Percentiles rank a stretch among this genome's conserved stretches.
phyloP scores from a whole-genome alignment of 2,329 filamentous ascomycete genomes.

The Penicillium sp. region DNA sequence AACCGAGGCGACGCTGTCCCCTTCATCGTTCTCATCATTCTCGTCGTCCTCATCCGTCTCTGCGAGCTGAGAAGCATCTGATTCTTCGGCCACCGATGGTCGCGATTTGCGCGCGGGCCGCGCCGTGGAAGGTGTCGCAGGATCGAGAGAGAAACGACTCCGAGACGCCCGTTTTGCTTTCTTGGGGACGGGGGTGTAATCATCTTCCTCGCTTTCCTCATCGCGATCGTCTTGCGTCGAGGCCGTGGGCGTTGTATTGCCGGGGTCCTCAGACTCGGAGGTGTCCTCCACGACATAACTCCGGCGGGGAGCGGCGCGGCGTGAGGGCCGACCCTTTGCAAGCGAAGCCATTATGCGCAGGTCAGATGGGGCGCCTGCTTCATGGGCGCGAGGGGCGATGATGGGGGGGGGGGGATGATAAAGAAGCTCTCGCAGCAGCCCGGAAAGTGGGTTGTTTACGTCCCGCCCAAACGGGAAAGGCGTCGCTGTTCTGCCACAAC shows the following conservation, averaged over 20 bases:
- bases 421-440: constrained; percentile 2
- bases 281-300: constrained; percentile 72
- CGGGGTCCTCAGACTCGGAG: constrained; percentile 68
- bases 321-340: constrained; percentile 53
- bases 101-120: constrained; percentile 36
- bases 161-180: constrained; percentile 58
- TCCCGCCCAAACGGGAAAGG: constrained; percentile 35
- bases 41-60: constrained; percentile 50
- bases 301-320: constrained; percentile 62
- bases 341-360: constrained; percentile 39
- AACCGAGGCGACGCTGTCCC: constrained; percentile 33
- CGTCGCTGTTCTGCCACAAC: constrained; percentile 35
- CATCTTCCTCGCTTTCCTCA: constrained; percentile 70
- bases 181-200: constrained; percentile 72
- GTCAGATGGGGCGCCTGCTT: constrained; percentile 20
- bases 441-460: constrained; percentile 42
- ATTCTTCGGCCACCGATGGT: constrained; percentile 48
- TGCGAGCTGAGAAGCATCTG: constrained; percentile 59
- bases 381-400: constrained; percentile 30
- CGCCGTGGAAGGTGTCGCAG: constrained; percentile 45
- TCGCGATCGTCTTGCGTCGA: constrained; percentile 51
- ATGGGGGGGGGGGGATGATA: constrained; percentile 10
- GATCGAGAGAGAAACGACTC: constrained; percentile 51
- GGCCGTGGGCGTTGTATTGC: constrained; percentile 47
- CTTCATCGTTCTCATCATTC: constrained; percentile 24